These are phyloP conservation scores for Botrytis hyacinthi DNA, from an alignment of 2,329 filamentous ascomycete species.

Conservation along the genomic window DNA sequence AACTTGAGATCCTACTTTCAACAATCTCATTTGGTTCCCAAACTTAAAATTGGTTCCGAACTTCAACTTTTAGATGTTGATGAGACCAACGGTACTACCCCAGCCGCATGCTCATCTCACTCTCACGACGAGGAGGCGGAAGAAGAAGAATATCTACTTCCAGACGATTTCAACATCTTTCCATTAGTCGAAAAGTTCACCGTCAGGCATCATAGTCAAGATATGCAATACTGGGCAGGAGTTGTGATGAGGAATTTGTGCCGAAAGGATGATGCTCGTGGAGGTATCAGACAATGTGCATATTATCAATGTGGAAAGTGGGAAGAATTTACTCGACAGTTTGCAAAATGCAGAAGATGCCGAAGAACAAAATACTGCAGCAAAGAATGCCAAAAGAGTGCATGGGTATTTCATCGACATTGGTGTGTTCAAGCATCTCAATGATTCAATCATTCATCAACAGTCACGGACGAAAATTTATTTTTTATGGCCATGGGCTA, in stretches of 20 bases:
- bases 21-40: constrained; percentile 87
- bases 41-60: constrained; percentile 84
- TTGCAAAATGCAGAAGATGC: constrained; percentile 95
- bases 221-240: constrained; percentile 99
- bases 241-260: constrained; percentile 99
- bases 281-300: constrained; percentile 93
- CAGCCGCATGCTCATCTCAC: constrained; percentile 40
- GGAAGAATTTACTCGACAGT: constrained; percentile 95
- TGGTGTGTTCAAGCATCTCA: constrained; percentile 79
- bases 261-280: constrained; percentile 92
- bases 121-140: constrained; percentile 67
- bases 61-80: constrained; percentile 76
- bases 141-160: constrained; percentile 78
- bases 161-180: constrained; percentile 98
- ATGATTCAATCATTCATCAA: constrained; percentile 20
- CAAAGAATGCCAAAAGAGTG: constrained; percentile 99
- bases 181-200: constrained; percentile 98
- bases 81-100: constrained; percentile 43
- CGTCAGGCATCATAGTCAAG: constrained; percentile 86
- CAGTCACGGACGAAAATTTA: not conserved
- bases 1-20: constrained; percentile 95
- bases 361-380: constrained; percentile 98
- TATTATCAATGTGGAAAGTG: constrained; percentile 98
- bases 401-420: constrained; percentile 96
- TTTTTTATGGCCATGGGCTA: not conserved